Conservation (phyloP, 169 alveolate genomes). For the Babesia bigemina region DNA sequence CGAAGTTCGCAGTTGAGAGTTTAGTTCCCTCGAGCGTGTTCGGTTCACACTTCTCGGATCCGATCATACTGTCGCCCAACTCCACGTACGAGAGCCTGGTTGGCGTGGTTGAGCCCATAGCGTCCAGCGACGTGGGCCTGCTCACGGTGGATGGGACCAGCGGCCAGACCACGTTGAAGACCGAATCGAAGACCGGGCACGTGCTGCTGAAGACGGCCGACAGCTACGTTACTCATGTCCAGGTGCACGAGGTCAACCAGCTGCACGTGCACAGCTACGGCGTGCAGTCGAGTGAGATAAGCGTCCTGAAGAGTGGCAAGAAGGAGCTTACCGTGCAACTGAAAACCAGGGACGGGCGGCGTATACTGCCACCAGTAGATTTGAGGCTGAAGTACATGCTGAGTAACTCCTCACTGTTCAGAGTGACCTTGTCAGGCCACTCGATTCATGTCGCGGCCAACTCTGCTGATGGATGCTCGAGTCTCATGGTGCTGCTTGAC, state of each 20-base stretch:
- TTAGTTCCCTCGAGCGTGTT: slow-evolving; percentile 7
- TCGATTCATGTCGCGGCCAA: slow-evolving; percentile 13
- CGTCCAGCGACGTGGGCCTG: slow-evolving; percentile 15
- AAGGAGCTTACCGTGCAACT: slow-evolving; percentile 15
- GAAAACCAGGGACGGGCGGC: slow-evolving; percentile 31
- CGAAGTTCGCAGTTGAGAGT: slow-evolving; percentile 1
- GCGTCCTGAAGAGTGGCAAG: slow-evolving; percentile 40
- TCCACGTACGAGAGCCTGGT: slow-evolving; percentile 10
- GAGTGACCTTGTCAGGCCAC: slow-evolving; percentile 19
- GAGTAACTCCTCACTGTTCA: slow-evolving; percentile 30
- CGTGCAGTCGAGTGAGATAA: neutral
- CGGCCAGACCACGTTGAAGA: slow-evolving; percentile 5
- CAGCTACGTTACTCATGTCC: slow-evolving; percentile 28
- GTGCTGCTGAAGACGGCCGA: slow-evolving; percentile 31
- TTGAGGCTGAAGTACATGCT: slow-evolving; percentile 16
- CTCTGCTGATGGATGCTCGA: slow-evolving; percentile 27
- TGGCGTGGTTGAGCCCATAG: slow-evolving; percentile 20
- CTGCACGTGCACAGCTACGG: slow-evolving; percentile 3
- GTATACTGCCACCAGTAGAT: slow-evolving; percentile 24
- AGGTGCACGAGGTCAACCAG: slow-evolving; percentile 17
- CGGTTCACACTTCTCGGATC: neutral
- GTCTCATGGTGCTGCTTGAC: slow-evolving; percentile 18
- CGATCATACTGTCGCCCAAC: neutral
- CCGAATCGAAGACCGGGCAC: slow-evolving; percentile 40
- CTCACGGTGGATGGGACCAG: neutral